Percentiles rank a stretch among this genome's conserved stretches.
Evolutionary conservation across 345 rosid genomes (phyloP).

Genomic region (Rhodamnia argentea): DNA sequence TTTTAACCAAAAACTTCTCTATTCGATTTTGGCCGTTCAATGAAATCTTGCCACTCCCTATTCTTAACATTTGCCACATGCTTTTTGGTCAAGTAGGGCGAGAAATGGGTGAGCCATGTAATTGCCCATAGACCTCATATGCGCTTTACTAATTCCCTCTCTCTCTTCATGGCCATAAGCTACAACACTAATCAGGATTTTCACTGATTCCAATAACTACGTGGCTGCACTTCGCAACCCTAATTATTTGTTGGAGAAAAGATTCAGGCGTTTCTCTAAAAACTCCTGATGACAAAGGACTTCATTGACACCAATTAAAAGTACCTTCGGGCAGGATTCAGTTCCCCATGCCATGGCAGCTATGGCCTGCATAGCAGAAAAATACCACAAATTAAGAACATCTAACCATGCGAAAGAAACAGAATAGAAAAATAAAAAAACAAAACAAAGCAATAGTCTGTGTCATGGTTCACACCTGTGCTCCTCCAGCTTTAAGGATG

Average conservation of each 20-base stretch:
- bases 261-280: background rate
- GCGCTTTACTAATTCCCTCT: background rate
- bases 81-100: background rate
- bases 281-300: background rate
- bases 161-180: background rate
- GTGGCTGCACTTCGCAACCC: background rate
- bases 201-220: background rate
- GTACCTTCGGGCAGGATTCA: constrained; percentile 91
- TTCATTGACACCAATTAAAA: background rate
- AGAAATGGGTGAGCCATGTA: background rate
- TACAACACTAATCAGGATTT: background rate
- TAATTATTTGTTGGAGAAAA: background rate
- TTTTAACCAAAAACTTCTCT: too few relatives aligned
- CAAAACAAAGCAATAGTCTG: background rate
- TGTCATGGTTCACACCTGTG: constrained; percentile 46
- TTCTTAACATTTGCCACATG: rapidly evolving
- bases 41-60: too few relatives aligned
- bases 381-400: background rate
- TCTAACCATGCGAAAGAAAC: background rate
- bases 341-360: constrained; percentile 99
- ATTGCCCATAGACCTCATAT: background rate
- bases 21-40: too few relatives aligned
- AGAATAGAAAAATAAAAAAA: too few relatives aligned
- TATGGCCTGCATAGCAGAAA: constrained; percentile 47
- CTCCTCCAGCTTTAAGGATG: constrained; percentile 93